Conservation (phyloP, 495 filamentous ascomycete genomes). For the Neurospora pannonica region DNA sequence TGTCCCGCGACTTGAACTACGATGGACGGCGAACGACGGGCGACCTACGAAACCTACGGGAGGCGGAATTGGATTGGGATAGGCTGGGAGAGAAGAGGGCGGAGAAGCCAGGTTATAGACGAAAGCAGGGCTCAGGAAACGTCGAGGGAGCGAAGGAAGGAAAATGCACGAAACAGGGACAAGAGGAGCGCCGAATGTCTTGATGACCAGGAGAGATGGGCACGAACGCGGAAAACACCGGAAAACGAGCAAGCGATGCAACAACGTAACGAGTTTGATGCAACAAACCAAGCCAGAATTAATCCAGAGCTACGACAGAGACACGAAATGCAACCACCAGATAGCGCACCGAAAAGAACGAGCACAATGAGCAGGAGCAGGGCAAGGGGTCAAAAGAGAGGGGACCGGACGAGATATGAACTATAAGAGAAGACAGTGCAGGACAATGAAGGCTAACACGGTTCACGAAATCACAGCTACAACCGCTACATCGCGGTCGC, state of each 20-base stretch:
- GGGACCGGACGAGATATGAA: not conserved
- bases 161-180: not conserved
- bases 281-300: not conserved
- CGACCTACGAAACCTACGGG: not conserved
- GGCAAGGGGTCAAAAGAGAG: not conserved
- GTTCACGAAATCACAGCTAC: constrained; percentile 45
- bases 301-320: not conserved
- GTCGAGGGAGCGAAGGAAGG: not conserved
- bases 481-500: constrained; percentile 76
- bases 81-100: not conserved
- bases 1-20: not conserved
- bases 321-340: not conserved
- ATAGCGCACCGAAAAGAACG: not conserved
- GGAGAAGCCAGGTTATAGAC: not conserved
- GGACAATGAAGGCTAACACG: constrained; percentile 12
- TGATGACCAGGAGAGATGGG: not conserved
- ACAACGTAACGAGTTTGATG: not conserved
- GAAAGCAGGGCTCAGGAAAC: not conserved
- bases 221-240: not conserved
- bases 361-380: not conserved
- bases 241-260: not conserved
- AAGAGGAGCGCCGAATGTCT: not conserved
- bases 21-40: not conserved
- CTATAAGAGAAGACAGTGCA: not conserved
- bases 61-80: not conserved